Base-by-base conservation (phyloP, 768 basidiomycete genomes). In the Hydnomerulius pinastri region DNA sequence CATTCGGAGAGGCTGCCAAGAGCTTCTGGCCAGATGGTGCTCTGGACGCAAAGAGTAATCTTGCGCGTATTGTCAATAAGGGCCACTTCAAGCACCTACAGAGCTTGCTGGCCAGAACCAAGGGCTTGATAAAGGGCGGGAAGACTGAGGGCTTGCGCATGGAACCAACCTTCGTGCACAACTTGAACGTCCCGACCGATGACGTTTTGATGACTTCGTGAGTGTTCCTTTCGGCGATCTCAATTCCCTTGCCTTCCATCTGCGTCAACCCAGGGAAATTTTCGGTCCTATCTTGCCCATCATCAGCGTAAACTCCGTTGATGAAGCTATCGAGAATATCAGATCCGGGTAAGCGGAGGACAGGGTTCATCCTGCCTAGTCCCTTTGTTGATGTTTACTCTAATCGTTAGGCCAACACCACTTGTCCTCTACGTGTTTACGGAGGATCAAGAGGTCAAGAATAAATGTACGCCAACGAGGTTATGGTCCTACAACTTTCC, bases 201-300 rank as follows among this genome's bases (percentile, higher is more conserved):
- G 87, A 90, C 66, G 64, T 76, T 0, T 61, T 86, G 23, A 74
- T 90, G 70, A 74, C 77, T 44, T 77, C 76, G 78, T 82, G 49
- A 39, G 73, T 65, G 11, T 12, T n/a, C n/a, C n/a, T 35, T 35
- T 12, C 33, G 11, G 5, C 2, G 17, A 28, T 48, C 13, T 40
- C 32, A 12, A 46, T 1, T 12, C 13, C 4, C 38, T 25, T 24
- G 2, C 40, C 5, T 29, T 20, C 18, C 20, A 21, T 4, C 43
- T 29, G 37, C n/a, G n/a, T n/a, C 17, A 20, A 17, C 8, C 9
- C 27, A 85, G 85, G 47, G 86, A 87, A 62, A 69, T 86, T 11
- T 89, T 89, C 51, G 86, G 85, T 0, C 86, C 86, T 1, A 63
- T 87, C 20, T 60, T 87, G 18, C 82, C 85, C 4, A 72, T 89